Percentiles rank a stretch among this genome's conserved stretches.
phyloP scores from a whole-genome alignment of 2,329 filamentous ascomycete genomes.

The Trichoderma sp. region DNA sequence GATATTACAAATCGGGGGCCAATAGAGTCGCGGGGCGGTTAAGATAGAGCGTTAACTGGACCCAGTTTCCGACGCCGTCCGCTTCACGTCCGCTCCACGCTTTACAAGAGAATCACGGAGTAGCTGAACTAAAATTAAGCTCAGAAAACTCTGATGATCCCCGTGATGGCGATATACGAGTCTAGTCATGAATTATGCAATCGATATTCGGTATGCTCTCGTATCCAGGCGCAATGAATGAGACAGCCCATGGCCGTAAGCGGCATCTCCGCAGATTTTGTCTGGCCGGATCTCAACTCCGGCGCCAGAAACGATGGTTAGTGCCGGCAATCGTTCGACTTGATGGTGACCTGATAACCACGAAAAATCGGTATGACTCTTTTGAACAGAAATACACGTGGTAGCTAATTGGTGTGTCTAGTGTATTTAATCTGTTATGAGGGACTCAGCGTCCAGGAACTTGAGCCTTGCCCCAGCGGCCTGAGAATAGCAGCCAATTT shows the following conservation, averaged over 20 bases:
- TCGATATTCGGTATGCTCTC: background rate
- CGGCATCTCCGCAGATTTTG: conserved; percentile 4
- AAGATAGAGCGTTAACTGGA: background rate
- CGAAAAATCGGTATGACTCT: conserved; percentile 15
- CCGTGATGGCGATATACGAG: background rate
- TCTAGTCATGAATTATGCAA: background rate
- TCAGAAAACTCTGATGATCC: background rate
- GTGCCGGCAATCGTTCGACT: background rate
- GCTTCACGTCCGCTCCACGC: background rate
- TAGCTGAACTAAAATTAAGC: background rate
- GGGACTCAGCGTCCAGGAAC: background rate
- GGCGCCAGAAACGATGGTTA: background rate
- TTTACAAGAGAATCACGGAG: background rate
- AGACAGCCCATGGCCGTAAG: background rate
- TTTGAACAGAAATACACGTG: background rate
- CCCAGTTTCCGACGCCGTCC: background rate
- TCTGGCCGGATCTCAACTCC: background rate
- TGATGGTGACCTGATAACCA: background rate
- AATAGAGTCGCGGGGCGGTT: background rate
- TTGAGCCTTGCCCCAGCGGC: background rate
- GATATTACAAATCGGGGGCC: background rate
- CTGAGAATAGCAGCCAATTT: background rate
- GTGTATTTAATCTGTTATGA: background rate
- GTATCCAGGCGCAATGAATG: background rate
- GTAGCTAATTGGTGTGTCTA: background rate